Evolutionary conservation across 2,329 filamentous ascomycete species (phyloP).

Genomic region (Sclerotinia spermophila): DNA sequence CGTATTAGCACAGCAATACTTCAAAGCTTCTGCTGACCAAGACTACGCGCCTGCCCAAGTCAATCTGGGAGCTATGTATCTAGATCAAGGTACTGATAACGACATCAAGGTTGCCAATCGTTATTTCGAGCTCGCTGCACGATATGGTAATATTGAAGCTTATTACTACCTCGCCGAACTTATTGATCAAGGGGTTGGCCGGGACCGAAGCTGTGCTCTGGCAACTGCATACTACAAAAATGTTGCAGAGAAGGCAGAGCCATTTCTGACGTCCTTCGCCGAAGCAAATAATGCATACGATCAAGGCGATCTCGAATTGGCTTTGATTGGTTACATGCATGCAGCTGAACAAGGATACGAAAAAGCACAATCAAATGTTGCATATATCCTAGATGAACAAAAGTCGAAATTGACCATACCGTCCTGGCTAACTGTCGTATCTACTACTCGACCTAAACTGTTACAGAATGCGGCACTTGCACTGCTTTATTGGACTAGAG

Average conservation of each 20-base stretch:
- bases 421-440: conserved; percentile 36
- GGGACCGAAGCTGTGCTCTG: conserved; percentile 62
- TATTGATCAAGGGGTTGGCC: conserved; percentile 60
- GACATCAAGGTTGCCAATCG: conserved; percentile 51
- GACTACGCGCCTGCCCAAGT: conserved; percentile 65
- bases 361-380: conserved; percentile 67
- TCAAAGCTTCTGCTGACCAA: conserved; percentile 65
- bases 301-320: conserved; percentile 59
- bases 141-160: conserved; percentile 66
- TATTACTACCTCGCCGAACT: conserved; percentile 72
- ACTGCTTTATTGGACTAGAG: conserved; percentile 91
- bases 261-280: conserved; percentile 56
- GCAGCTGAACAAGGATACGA: conserved; percentile 74
- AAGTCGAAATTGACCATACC: conserved; percentile 50
- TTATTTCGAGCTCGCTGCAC: conserved; percentile 68
- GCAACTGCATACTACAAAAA: conserved; percentile 66
- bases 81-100: conserved; percentile 57
- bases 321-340: conserved; percentile 65
- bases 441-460: conserved; percentile 40
- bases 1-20: conserved; percentile 58
- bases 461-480: conserved; percentile 52
- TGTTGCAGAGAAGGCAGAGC: conserved; percentile 55
- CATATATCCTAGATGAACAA: conserved; percentile 64
- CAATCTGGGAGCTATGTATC: conserved; percentile 61
- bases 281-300: conserved; percentile 67